Conservation (phyloP, 352 stramenopile genomes). For the Pythium phragmitis region DNA sequence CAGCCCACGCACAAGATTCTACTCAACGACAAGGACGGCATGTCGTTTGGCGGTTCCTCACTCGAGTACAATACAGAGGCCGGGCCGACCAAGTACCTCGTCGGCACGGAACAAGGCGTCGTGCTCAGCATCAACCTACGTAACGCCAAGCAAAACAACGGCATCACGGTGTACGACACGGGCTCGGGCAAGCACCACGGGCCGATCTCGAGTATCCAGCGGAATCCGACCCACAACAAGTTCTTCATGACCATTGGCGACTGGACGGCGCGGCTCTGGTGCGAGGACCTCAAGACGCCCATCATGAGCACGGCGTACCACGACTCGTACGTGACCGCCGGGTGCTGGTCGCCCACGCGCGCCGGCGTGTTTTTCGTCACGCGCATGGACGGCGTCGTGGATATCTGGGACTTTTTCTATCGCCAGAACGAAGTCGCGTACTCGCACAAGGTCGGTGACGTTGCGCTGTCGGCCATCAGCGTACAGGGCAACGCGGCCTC, state of each 20-base stretch:
- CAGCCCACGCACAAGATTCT: conserved; percentile 84
- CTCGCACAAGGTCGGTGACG: conserved; percentile 95
- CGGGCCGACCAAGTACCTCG: conserved; percentile 95
- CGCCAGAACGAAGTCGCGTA: conserved; percentile 97
- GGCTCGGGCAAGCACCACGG: conserved; percentile 94
- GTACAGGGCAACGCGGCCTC: conserved; percentile 90
- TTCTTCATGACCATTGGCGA: conserved; percentile 98
- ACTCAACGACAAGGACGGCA: conserved; percentile 71
- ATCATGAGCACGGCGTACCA: conserved; percentile 98
- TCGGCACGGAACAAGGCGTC: conserved; percentile 97
- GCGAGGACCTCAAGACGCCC: conserved; percentile 95
- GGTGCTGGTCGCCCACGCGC: conserved; percentile 96
- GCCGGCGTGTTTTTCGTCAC: conserved; percentile 97
- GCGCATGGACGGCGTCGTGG: conserved; percentile 95
- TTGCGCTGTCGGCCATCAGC: conserved; percentile 89
- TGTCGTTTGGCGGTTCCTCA: conserved; percentile 91
- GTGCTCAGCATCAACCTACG: conserved; percentile 94
- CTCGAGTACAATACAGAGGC: conserved; percentile 98
- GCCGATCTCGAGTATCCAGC: conserved; percentile 94
- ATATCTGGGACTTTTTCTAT: conserved; percentile 98
- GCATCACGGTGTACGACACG: conserved; percentile 95
- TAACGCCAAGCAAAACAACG: conserved; percentile 97
- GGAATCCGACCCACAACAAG: conserved; percentile 97
- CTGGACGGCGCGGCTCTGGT: conserved; percentile 96
- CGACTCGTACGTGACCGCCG: conserved; percentile 93